Percentiles rank a stretch among this genome's conserved stretches.
These are phyloP conservation scores for Yamadazyma sp. DNA, from an alignment of 1,139 yeast species.

Conservation along the genomic window DNA sequence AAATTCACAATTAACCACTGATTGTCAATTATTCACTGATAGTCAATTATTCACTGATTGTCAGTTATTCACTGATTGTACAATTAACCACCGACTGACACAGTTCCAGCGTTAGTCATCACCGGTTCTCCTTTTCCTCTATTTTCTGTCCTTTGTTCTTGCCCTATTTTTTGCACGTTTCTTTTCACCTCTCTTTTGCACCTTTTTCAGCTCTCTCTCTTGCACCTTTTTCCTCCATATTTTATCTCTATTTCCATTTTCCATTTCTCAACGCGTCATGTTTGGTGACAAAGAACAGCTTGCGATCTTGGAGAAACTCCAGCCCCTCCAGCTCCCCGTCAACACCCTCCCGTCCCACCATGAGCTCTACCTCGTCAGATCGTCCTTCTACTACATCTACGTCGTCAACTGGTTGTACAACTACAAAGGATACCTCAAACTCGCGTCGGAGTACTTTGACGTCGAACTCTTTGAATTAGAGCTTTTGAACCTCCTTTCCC, in stretches of 20 bases:
- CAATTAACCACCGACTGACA: no score
- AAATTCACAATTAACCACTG: no score
- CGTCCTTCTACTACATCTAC: slow-evolving; percentile 38
- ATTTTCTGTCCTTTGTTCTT: no score
- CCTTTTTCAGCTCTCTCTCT: no score
- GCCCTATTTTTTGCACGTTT: no score
- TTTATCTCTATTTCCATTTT: neutral
- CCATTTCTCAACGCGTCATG: slow-evolving; percentile 4
- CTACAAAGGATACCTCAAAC: slow-evolving; percentile 42
- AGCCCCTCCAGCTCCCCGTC: slow-evolving; percentile 12
- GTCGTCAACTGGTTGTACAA: slow-evolving; percentile 53
- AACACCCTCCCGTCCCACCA: slow-evolving; percentile 10
- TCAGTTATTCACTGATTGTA: no score
- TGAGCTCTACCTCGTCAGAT: slow-evolving; percentile 21
- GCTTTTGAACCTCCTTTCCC: slow-evolving; percentile 38
- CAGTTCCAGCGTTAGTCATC: no score
- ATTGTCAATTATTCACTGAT: no score
- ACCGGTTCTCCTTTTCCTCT: no score
- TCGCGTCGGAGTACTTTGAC: slow-evolving; percentile 51
- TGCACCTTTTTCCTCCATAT: no score
- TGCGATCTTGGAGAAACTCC: slow-evolving; percentile 11
- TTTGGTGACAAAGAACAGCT: slow-evolving; percentile 14
- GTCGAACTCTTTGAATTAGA: slow-evolving; percentile 57
- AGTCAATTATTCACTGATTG: no score
- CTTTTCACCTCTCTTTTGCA: no score